These are phyloP conservation scores for Fagopyrum esculentum DNA, from an alignment of 148 eudicot genomes.

Conservation along the genomic window DNA sequence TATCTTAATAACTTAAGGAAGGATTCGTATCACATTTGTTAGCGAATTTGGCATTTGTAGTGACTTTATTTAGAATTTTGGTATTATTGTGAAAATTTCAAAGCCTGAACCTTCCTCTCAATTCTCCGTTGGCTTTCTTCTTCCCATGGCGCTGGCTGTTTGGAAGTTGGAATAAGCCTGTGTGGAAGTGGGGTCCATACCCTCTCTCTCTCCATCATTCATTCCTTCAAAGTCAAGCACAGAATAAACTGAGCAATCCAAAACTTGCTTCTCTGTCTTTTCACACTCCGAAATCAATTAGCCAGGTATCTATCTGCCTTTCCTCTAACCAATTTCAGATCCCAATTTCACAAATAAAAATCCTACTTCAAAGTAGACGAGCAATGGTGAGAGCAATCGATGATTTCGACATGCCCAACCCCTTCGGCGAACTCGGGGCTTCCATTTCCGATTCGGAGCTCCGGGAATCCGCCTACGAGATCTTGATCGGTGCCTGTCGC, in stretches of 20 bases:
- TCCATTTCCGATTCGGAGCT: constrained; percentile 54
- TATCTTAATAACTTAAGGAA: too few relatives aligned
- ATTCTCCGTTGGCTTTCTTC: neutral
- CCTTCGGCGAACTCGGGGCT: constrained; percentile 41
- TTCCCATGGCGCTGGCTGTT: neutral
- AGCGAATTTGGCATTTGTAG: too few relatives aligned
- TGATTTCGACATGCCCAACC: constrained; percentile 22
- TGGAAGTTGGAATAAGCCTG: neutral
- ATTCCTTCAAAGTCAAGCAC: constrained; percentile 48
- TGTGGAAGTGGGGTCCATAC: neutral
- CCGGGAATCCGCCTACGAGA: constrained; percentile 83
- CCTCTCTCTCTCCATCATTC: constrained; percentile 10
- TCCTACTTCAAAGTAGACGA: neutral
- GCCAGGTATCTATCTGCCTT: neutral
- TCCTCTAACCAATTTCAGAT: neutral
- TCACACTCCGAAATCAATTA: neutral
- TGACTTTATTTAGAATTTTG: too few relatives aligned
- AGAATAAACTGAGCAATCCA: constrained; percentile 22
- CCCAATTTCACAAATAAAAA: neutral
- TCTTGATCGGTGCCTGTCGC: constrained; percentile 72
- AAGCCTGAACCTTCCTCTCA: neutral
- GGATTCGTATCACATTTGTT: too few relatives aligned
- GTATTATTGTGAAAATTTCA: neutral
- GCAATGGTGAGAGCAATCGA: constrained; percentile 22
- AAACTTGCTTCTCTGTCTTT: neutral